A percentile compares a stretch with the other conserved stretches of the same genome.
Conservation (phyloP, 192 early-diverging fungal species). For the Spizellomyces punctatus region DNA sequence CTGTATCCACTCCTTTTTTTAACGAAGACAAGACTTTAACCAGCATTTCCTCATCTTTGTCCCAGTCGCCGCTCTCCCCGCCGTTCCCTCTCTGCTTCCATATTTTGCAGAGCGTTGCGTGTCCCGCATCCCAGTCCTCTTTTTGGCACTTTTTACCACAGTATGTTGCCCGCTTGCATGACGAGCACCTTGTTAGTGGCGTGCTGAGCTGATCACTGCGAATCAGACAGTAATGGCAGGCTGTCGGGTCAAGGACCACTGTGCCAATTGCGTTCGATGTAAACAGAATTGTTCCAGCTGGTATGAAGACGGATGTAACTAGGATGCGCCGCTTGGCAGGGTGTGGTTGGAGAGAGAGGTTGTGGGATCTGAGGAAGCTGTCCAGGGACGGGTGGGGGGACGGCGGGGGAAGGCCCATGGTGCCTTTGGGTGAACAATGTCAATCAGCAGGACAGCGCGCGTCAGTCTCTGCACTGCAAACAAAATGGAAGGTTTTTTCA, state of each 20-base stretch:
- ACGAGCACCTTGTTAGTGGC: constrained; percentile 12
- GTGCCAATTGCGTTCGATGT: constrained; percentile 8
- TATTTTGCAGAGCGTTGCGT: constrained; percentile 5
- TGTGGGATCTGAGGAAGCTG: no score
- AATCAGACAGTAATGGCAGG: constrained; percentile 2
- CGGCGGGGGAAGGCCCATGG: no score
- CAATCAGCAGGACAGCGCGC: no score
- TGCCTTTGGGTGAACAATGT: no score
- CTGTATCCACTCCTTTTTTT: background rate
- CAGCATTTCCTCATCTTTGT: constrained; percentile 34
- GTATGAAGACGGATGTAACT: background rate
- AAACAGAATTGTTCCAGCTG: constrained; percentile 13
- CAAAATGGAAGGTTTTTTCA: no score
- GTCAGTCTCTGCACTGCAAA: no score
- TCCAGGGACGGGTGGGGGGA: no score
- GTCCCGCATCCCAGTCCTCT: constrained; percentile 27
- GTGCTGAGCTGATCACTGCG: background rate
- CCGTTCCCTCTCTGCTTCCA: background rate
- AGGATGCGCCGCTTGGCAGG: constrained; percentile 11
- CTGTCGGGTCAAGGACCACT: background rate
- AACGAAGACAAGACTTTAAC: constrained; percentile 8
- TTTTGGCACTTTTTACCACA: constrained; percentile 21
- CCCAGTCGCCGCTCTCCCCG: background rate
- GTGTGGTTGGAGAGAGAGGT: background rate
- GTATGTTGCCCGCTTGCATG: constrained; percentile 28